phyloP scores from a whole-genome alignment of 2,329 filamentous ascomycete genomes.

The Ceratocystis cacaofunesta region DNA sequence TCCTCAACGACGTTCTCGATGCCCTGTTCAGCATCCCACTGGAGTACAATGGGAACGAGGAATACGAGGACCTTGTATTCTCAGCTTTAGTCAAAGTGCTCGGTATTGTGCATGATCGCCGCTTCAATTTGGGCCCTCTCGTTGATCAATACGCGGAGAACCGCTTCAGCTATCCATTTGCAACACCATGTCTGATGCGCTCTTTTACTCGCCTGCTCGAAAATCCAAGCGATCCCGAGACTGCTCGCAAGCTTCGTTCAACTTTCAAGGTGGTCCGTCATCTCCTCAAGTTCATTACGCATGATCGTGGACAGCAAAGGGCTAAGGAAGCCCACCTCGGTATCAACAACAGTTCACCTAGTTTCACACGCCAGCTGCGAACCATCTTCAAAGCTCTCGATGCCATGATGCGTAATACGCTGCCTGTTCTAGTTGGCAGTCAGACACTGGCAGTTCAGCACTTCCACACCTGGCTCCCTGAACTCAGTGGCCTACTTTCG shows the following conservation, averaged over 20 bases:
- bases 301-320: conserved; percentile 71
- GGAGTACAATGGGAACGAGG: conserved; percentile 78
- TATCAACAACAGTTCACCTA: conserved; percentile 56
- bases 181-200: conserved; percentile 71
- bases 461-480: conserved; percentile 94
- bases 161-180: conserved; percentile 85
- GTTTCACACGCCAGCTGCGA: conserved; percentile 69
- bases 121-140: conserved; percentile 80
- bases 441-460: conserved; percentile 93
- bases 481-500: conserved; percentile 60
- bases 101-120: conserved; percentile 83
- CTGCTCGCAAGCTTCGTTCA: conserved; percentile 68
- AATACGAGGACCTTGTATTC: conserved; percentile 87
- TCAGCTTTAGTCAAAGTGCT: conserved; percentile 78
- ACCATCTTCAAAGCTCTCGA: conserved; percentile 84
- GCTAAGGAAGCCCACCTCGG: conserved; percentile 80
- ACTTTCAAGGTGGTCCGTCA: conserved; percentile 92
- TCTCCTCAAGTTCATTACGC: conserved; percentile 87
- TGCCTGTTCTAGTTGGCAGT: conserved; percentile 76
- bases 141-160: conserved; percentile 84
- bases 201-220: conserved; percentile 74
- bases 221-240: conserved; percentile 69
- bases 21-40: conserved; percentile 82
- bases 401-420: conserved; percentile 72
- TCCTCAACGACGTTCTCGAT: conserved; percentile 78